Percentiles rank a stretch among this genome's conserved stretches.
These are phyloP conservation scores for Lactifluus pinguis DNA, from an alignment of 768 basidiomycete genomes.

Conservation along the genomic window DNA sequence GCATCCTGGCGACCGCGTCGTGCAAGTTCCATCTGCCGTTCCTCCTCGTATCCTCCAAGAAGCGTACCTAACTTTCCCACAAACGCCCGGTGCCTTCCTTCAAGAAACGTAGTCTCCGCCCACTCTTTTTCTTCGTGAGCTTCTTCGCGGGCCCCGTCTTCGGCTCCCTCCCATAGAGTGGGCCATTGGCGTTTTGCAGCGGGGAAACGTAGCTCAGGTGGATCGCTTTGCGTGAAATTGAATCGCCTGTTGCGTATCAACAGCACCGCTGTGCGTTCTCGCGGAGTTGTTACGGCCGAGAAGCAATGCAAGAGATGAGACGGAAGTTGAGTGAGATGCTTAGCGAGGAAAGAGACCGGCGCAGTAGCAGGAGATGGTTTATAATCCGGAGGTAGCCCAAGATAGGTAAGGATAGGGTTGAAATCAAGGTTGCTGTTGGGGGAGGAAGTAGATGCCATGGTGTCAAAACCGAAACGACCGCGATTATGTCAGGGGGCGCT, in stretches of 20 bases:
- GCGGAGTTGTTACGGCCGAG: constrained; percentile 42
- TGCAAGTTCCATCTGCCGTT: constrained; percentile 58
- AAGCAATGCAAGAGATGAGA: constrained; percentile 46
- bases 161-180: constrained; percentile 52
- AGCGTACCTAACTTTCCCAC: constrained; percentile 63
- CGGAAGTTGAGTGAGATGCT: constrained; percentile 55
- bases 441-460: neutral
- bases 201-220: constrained; percentile 45
- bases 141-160: constrained; percentile 37
- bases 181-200: constrained; percentile 56
- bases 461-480: neutral
- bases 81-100: constrained; percentile 41
- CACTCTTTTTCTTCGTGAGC: constrained; percentile 61
- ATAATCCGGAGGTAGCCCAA: constrained; percentile 52
- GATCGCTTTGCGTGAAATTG: constrained; percentile 46
- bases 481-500: neutral
- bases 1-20: constrained; percentile 37
- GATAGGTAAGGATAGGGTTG: constrained; percentile 34
- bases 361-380: constrained; percentile 47
- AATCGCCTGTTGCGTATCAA: constrained; percentile 66
- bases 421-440: constrained; percentile 7
- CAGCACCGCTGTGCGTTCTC: constrained; percentile 53
- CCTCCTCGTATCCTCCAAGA: constrained; percentile 68
- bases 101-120: constrained; percentile 54
- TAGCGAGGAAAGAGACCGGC: constrained; percentile 55